A percentile compares a stretch with the other conserved stretches of the same genome.
These are phyloP conservation scores for Saccharomyces hybrid DNA, from an alignment of 1,139 yeast genomes.

Conservation along the genomic window DNA sequence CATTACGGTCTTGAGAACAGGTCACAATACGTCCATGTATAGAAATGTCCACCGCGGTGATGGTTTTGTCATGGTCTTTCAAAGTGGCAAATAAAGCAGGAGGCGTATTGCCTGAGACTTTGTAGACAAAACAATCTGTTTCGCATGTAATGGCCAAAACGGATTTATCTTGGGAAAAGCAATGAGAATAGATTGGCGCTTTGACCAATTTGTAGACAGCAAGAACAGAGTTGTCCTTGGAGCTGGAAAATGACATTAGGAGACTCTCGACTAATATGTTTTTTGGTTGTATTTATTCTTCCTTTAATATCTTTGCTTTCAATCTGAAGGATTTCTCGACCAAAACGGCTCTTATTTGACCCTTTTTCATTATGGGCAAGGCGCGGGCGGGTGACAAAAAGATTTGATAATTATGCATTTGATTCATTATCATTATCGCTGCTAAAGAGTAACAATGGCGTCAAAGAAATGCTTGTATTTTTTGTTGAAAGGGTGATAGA, in stretches of 20 bases:
- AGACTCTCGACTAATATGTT: constrained; percentile 31
- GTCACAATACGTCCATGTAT: constrained; percentile 87
- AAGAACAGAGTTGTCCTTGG: constrained; percentile 21
- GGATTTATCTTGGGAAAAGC: constrained; percentile 63
- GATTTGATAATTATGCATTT: background rate
- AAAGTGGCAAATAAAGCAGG: constrained; percentile 48
- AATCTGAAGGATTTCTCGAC: background rate
- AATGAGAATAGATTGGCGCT: constrained; percentile 84
- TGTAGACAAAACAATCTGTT: constrained; percentile 67
- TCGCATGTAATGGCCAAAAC: constrained; percentile 78
- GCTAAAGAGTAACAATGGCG: background rate
- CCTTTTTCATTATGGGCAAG: background rate
- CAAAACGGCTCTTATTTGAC: background rate
- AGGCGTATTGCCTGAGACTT: constrained; percentile 38
- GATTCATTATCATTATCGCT: background rate
- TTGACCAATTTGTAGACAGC: constrained; percentile 61
- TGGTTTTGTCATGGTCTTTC: constrained; percentile 85
- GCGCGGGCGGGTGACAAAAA: constrained; percentile 1
- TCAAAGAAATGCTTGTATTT: background rate
- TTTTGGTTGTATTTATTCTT: background rate
- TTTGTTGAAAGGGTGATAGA: background rate
- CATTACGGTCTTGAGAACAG: constrained; percentile 96
- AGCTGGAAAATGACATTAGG: constrained; percentile 23
- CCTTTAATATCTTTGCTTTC: background rate
- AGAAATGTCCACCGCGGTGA: constrained; percentile 90